Evolutionary conservation across 768 basidiomycete genomes (phyloP), one percentile per base, ranked within the genome.

Genomic region (Fistulinella prunicolor): DNA sequence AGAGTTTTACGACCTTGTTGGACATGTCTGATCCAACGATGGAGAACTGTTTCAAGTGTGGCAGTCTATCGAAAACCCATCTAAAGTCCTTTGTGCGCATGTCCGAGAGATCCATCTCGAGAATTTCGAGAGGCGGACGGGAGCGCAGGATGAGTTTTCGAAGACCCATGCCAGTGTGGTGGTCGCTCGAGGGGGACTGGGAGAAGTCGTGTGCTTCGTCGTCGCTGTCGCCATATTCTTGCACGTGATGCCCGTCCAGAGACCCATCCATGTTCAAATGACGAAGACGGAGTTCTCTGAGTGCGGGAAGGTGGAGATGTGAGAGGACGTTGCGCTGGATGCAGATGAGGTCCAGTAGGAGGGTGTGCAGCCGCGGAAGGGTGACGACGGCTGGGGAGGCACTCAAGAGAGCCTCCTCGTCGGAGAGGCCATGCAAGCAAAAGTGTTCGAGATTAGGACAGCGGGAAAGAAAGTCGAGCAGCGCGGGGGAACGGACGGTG

Each of bases 1-100:
- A 70, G 51, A 87, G 70, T 26, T 68, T 65, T 35, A 89, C 72
- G 49, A 89, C 88, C 34, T 70, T 79, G 67, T 89, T 74, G 22
- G 85, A 85, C 87, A 89, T 85, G 64, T 90, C 88, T 9, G 86
- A 89, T 20, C 83, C 87, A 46, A 83, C 81, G 56, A 90, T 89
- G 39, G 76, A 73, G 63, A 90, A 90, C 41, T 81, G 77, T 56
- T 78, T 77, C 39, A 90, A 68, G 28, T 63, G 50, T 1, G 63
- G 60, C 12, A 86, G 68, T 30, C 74, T 70, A 47, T 81, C 78
- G 53, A 89, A 89, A 40, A 81, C 70, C 69, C 81, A 86, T 24
- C 58, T 62, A 60, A 90, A 90, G 60, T 90, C 88, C 67, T 88
- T 89, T 26, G 86, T 89, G 38, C 86, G 83, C 80, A 88, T 83